These are phyloP conservation scores for Ogataea ganodermae DNA, from an alignment of 805 yeast genomes.

Conservation along the genomic window DNA sequence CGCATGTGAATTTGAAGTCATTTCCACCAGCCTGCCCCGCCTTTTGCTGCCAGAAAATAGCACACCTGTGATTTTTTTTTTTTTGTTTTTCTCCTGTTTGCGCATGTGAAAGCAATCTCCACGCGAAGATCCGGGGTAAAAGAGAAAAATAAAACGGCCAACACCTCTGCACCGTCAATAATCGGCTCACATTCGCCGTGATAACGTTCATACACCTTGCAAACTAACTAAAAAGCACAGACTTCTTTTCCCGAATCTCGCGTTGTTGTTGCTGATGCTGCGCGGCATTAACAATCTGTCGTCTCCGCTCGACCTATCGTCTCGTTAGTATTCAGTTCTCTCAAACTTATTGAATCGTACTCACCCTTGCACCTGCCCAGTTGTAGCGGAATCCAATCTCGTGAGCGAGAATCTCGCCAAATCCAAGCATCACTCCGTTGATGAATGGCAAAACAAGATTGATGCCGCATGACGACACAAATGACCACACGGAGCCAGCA, in stretches of 20 bases:
- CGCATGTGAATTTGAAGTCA: conserved; percentile 2
- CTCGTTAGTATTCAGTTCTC: conserved; percentile 8
- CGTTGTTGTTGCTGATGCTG: conserved; percentile 4
- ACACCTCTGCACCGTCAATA: not conserved
- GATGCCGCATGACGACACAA: conserved; percentile 57
- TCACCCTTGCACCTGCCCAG: conserved; percentile 71
- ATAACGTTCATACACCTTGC: not conserved
- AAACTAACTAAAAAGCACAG: conserved; percentile 5
- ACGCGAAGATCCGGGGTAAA: conserved; percentile 9
- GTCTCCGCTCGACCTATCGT: conserved; percentile 16
- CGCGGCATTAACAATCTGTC: conserved; percentile 2
- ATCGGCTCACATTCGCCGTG: too few species aligned
- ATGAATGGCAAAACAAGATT: conserved; percentile 83
- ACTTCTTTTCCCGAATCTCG: conserved; percentile 11
- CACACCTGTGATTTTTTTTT: not conserved
- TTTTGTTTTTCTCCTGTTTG: not conserved
- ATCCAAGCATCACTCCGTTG: conserved; percentile 94
- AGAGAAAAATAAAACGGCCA: not conserved
- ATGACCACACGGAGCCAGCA: conserved; percentile 38
- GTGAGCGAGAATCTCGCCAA: conserved; percentile 93
- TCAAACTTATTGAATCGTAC: conserved; percentile 10
- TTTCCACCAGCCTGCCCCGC: not conserved
- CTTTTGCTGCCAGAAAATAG: not conserved
- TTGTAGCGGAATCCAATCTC: conserved; percentile 82
- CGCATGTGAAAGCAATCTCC: conserved; percentile 8